Evolutionary conservation across 2,329 filamentous ascomycete species (phyloP).

Genomic region (Trichophyton schoenleinii): DNA sequence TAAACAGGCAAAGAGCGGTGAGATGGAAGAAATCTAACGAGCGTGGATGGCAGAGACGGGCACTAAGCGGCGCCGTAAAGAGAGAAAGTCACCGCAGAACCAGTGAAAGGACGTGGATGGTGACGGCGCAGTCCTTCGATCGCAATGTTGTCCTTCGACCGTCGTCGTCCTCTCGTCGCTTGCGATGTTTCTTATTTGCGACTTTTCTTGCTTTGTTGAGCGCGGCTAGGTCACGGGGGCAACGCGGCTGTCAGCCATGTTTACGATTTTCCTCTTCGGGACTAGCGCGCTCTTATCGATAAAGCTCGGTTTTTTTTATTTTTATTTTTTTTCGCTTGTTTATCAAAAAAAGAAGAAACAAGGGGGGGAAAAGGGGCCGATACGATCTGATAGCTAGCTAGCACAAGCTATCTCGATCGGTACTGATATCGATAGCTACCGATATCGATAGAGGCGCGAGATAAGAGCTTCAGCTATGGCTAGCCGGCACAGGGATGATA

Average conservation of each 20-base stretch:
- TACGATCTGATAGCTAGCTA: background rate
- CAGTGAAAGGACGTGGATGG: background rate
- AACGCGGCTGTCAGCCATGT: slow-evolving; percentile 17
- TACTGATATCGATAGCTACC: background rate
- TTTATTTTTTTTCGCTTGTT: background rate
- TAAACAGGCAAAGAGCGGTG: background rate
- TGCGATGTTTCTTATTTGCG: background rate
- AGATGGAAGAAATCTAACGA: background rate
- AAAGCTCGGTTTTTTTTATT: slow-evolving; percentile 16
- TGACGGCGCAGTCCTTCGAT: background rate
- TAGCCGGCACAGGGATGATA: background rate
- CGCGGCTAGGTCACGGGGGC: slow-evolving; percentile 16
- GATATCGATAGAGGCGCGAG: background rate
- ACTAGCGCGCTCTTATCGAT: slow-evolving; percentile 31
- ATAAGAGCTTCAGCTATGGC: background rate
- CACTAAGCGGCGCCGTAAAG: background rate
- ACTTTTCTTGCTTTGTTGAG: background rate
- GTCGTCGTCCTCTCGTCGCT: background rate
- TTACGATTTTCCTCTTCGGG: slow-evolving; percentile 28
- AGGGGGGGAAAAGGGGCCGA: too few species aligned
- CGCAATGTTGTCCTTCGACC: background rate
- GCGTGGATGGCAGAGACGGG: background rate
- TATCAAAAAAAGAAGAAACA: background rate
- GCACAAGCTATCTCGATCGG: background rate
- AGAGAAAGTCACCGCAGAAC: background rate